Percentiles rank a stretch among this genome's conserved stretches.
These are phyloP conservation scores for Candida tallmaniae DNA, from an alignment of 805 yeast species.

Conservation along the genomic window DNA sequence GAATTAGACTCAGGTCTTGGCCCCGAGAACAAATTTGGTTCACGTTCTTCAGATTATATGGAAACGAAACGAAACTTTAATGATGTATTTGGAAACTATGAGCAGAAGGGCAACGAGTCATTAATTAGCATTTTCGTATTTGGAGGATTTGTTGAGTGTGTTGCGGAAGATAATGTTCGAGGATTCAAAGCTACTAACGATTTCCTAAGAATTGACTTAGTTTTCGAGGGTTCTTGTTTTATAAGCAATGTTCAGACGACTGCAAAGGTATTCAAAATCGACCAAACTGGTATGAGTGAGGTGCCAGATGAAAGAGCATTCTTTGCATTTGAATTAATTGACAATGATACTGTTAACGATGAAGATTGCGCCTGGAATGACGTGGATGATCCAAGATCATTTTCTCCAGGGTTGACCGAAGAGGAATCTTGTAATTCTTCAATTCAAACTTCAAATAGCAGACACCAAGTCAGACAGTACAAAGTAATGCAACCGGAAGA, in stretches of 20 bases:
- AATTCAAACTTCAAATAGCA: slow-evolving; percentile 10
- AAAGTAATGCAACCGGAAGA: slow-evolving; percentile 12
- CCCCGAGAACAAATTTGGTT: background rate
- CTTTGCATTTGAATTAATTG: slow-evolving; percentile 30
- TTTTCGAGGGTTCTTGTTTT: slow-evolving; percentile 13
- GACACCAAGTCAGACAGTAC: slow-evolving; percentile 1
- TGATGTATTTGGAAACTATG: slow-evolving; percentile 13
- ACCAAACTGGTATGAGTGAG: slow-evolving; percentile 11
- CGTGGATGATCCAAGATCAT: slow-evolving; percentile 5
- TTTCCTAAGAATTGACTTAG: slow-evolving; percentile 31
- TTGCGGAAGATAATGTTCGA: slow-evolving; percentile 12
- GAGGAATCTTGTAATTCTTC: slow-evolving; percentile 10
- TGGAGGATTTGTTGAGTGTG: slow-evolving; percentile 30
- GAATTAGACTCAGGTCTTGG: no score
- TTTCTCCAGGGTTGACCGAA: slow-evolving; percentile 11
- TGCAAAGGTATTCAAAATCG: slow-evolving; percentile 15
- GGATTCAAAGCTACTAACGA: slow-evolving; percentile 29
- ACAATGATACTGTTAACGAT: slow-evolving; percentile 15
- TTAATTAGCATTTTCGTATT: slow-evolving; percentile 30
- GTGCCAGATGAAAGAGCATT: slow-evolving; percentile 37
- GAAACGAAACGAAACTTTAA: slow-evolving; percentile 1
- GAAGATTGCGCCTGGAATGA: slow-evolving; percentile 18
- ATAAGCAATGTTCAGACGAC: slow-evolving; percentile 9
- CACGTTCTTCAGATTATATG: no score
- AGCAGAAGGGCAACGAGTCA: slow-evolving; percentile 14